Percentiles rank a stretch among this genome's conserved stretches.
Conservation (phyloP, 1,139 yeast genomes). For the Saccharomyces hybrid region DNA sequence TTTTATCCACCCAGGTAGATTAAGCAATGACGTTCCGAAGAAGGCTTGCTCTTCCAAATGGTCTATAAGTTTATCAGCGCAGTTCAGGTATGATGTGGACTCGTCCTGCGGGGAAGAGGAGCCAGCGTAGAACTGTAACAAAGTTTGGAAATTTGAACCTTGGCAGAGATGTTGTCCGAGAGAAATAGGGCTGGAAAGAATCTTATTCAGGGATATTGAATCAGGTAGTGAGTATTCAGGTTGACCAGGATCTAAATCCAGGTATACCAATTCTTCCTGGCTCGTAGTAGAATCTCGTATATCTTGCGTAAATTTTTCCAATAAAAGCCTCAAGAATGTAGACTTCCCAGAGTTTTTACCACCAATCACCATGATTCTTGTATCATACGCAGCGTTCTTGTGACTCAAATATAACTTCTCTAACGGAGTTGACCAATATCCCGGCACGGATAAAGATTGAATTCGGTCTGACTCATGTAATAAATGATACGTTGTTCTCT, state of each 20-base stretch:
- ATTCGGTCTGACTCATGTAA: slow-evolving; percentile 27
- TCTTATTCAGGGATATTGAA: slow-evolving; percentile 31
- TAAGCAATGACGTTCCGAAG: slow-evolving; percentile 49
- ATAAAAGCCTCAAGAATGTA: slow-evolving; percentile 50
- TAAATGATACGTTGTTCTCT: slow-evolving; percentile 18
- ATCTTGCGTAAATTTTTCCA: slow-evolving; percentile 36
- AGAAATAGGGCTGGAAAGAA: slow-evolving; percentile 9
- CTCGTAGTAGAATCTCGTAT: slow-evolving; percentile 1
- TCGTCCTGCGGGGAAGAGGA: slow-evolving; percentile 63
- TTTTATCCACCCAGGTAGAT: slow-evolving; percentile 91
- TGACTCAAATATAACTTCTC: slow-evolving; percentile 15
- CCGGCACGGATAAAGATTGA: slow-evolving; percentile 19
- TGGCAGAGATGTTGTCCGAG: slow-evolving; percentile 26
- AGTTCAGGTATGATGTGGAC: slow-evolving; percentile 48
- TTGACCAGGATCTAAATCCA: slow-evolving; percentile 91
- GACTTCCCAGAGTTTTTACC: slow-evolving; percentile 83
- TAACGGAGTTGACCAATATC: slow-evolving; percentile 19
- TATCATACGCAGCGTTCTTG: slow-evolving; percentile 17
- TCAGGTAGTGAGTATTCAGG: slow-evolving; percentile 74
- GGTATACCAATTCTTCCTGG: slow-evolving; percentile 34
- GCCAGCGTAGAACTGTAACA: slow-evolving; percentile 51
- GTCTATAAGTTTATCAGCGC: slow-evolving; percentile 39
- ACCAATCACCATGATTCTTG: slow-evolving; percentile 44
- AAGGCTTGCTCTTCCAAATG: slow-evolving; percentile 28
- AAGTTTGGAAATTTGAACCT: slow-evolving; percentile 17